These are phyloP conservation scores for Suillus brevipes DNA, from an alignment of 768 basidiomycete species.

Conservation along the genomic window DNA sequence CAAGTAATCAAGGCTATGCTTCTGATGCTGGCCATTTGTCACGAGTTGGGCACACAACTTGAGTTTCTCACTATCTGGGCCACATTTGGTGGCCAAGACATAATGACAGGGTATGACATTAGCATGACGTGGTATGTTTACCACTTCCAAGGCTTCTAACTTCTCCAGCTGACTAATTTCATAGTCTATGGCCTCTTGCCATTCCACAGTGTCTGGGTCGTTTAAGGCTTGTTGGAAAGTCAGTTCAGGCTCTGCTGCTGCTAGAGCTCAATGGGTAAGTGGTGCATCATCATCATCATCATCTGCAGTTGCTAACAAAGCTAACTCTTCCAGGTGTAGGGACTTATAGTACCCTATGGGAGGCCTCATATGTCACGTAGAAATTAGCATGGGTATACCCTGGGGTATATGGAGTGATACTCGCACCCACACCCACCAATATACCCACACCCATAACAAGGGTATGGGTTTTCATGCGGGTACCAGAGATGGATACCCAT, in stretches of 20 bases:
- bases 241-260: not conserved
- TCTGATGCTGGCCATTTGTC: not conserved
- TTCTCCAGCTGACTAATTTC: slow-evolving; percentile 21
- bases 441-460: not conserved
- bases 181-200: slow-evolving; percentile 10
- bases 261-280: not conserved
- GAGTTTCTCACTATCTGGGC: slow-evolving; percentile 1
- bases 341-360: too few species aligned
- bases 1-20: slow-evolving; percentile 21
- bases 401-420: too few species aligned
- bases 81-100: slow-evolving; percentile 3
- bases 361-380: too few species aligned
- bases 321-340: too few species aligned
- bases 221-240: slow-evolving; percentile 2
- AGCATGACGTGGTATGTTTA: slow-evolving; percentile 22
- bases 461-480: not conserved
- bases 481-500: too few species aligned
- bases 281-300: too few species aligned
- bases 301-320: too few species aligned
- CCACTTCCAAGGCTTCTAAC: slow-evolving; percentile 28
- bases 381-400: too few species aligned
- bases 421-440: not conserved
- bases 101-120: slow-evolving; percentile 27
- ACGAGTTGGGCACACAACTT: not conserved
- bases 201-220: slow-evolving; percentile 6